A percentile compares a stretch with the other conserved stretches of the same genome.
Evolutionary conservation across 2,329 filamentous ascomycete species (phyloP).

Genomic region (Exophiala sideris): DNA sequence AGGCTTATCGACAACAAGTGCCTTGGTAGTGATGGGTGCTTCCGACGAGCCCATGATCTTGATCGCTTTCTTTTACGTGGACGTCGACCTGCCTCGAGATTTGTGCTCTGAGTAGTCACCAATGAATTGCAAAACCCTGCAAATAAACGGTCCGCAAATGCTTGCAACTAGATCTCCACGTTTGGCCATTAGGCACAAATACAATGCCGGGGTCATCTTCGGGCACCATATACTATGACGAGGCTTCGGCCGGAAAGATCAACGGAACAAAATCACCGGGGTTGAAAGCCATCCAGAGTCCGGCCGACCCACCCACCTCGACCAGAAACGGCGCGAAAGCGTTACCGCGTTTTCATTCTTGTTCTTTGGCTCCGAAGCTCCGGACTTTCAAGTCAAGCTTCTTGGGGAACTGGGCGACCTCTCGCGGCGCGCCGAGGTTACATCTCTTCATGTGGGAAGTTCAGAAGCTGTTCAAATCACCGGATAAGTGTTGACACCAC

Average conservation of each 20-base stretch:
- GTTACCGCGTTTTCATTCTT: background rate
- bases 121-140: background rate
- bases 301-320: background rate
- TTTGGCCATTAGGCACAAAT: background rate
- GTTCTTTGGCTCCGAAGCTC: background rate
- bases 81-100: constrained; percentile 30
- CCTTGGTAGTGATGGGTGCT: constrained; percentile 34
- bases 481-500: background rate
- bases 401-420: background rate
- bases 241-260: background rate
- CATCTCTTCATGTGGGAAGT: background rate
- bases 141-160: background rate
- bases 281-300: background rate
- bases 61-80: constrained; percentile 34
- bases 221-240: background rate
- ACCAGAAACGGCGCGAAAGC: background rate
- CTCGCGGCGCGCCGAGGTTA: too few species aligned
- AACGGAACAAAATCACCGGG: background rate
- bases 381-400: background rate
- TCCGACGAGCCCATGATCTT: constrained; percentile 5
- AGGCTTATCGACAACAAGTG: constrained; percentile 78
- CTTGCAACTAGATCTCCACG: background rate
- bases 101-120: background rate
- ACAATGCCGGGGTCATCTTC: background rate
- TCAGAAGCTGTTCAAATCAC: background rate